Evolutionary conservation across 2,329 filamentous ascomycete genomes (phyloP), one percentile per base, ranked within the genome.

Genomic region (Fusarium pilosicola): DNA sequence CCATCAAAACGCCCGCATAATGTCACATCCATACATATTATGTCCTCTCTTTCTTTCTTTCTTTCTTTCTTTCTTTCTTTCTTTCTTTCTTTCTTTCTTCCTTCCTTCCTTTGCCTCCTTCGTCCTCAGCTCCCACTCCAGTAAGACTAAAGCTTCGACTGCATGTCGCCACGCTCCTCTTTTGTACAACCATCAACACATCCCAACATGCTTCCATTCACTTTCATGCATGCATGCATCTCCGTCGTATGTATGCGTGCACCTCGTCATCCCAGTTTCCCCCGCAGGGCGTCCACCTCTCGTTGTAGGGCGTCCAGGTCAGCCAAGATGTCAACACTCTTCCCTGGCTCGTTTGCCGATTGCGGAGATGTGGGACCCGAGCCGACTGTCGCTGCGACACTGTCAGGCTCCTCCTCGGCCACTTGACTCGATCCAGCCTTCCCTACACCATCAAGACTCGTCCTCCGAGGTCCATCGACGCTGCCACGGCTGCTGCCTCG

Each of bases 261-360:
- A 39, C 55, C 54, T 64, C 39, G 22, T 80, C 74, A 80, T 34
- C 68, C 68, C 49, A 81, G 41, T 74, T 81, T 79, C 26, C 81
- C 82, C 59, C 82, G 78, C 49, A 92, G 78, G 8, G 89, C 92
- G 81, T 96, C 93, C 44, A 96, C 93, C 78, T 96, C 93, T 78
- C 88, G 88, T 81, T 94, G 93, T 71, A 96, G 82, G 28, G 90
- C 90, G 52, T 89, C 88, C 62, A 96, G 82, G 79, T 95, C 92
- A 3, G 92, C 92, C 74, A 96, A 81, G 67, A 95, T 94, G 77
- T 93, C 89, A 46, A 83, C 73, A 64, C 84, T 79, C 78, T 85
- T 79, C 75, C 82, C 79, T 24, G 76, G 15, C 59, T 77, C 72
- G 38, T 71, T 41, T 63, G 73, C 65, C 30, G 65, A 62, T 51